Base-by-base conservation (phyloP, 176 grass and related monocot genomes). In the Tuctoria greenei region DNA sequence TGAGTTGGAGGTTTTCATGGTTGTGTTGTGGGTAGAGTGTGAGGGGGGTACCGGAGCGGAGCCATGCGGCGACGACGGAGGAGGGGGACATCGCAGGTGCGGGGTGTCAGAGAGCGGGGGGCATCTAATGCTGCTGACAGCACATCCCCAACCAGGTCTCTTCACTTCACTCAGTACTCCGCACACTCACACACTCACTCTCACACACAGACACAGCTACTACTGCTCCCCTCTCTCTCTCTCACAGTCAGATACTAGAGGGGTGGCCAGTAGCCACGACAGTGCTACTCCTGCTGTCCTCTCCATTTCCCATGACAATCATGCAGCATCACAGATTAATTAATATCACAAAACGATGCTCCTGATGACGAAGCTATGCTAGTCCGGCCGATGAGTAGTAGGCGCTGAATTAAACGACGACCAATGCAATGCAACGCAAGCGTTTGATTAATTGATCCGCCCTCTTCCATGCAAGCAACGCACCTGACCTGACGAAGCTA, bases 101-200 rank as follows among this genome's bases (percentile, higher is more conserved):
- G 79, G 61, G 62, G 86, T 80, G 86, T 88, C 85, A 88, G 82
- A 77, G 64, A 74, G 64, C 39, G 75, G 72, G 80, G 79, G 83
- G 91, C 91, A 93, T 93, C 88, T 93, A 93, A 86, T 93, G 91
- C 91, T 88, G 79, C 68, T 81, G 88, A 86, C 85, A 93, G 84
- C 87, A 90, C 91, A 88, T 73, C 78, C 78, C 81, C 75, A 88
- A 76, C 86, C 76, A 80, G 70, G 81, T 76, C 81, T 41, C 82
- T 80, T 83, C 80, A 51, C 79, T 83, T 34, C 80, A 40, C 31
- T 31, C 31, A 31, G n/a, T n/a, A n/a, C n/a, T n/a, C 15, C 79
- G 64, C 79, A 72, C 60, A 50, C 72, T n/a, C 76, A 63, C 45
- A 57, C 70, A 73, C 71, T 59, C 52, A 17, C 71, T 73, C 71